These are phyloP conservation scores for Fonsecaea monophora DNA, from an alignment of 2,329 filamentous ascomycete genomes.

Conservation along the genomic window DNA sequence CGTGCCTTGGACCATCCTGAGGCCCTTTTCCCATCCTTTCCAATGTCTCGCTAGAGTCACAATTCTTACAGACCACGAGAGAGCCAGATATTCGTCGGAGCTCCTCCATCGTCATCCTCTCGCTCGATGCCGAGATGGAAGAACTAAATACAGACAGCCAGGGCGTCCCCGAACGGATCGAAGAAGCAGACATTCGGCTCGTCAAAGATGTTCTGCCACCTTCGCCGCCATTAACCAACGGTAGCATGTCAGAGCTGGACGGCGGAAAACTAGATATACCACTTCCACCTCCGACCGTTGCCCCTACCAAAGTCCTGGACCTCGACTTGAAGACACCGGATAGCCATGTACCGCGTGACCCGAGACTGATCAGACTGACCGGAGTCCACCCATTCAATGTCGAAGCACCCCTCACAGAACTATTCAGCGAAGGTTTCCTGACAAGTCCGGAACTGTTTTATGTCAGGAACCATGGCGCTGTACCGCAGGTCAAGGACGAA, in stretches of 20 bases:
- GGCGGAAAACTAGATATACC: constrained; percentile 57
- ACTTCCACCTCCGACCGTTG: constrained; percentile 69
- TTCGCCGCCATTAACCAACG: constrained; percentile 38
- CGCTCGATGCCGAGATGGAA: constrained; percentile 24
- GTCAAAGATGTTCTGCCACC: constrained; percentile 33
- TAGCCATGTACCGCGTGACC: constrained; percentile 77
- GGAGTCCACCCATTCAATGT: constrained; percentile 91
- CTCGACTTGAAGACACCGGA: constrained; percentile 85
- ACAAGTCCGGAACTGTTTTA: constrained; percentile 90
- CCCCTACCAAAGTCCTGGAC: constrained; percentile 68
- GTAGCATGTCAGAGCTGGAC: constrained; percentile 32
- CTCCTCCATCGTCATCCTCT: neutral
- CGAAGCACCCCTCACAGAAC: constrained; percentile 77
- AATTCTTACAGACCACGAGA: neutral
- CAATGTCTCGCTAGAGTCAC: neutral
- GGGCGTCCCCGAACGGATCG: constrained; percentile 23
- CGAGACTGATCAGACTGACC: constrained; percentile 82
- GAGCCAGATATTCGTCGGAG: neutral
- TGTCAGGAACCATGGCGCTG: constrained; percentile 86
- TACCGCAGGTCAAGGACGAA: constrained; percentile 75
- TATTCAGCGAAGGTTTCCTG: constrained; percentile 80
- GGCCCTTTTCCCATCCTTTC: neutral
- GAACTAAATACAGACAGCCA: constrained; percentile 27
- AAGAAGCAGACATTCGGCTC: constrained; percentile 22
- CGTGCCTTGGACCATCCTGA: neutral